These are phyloP conservation scores for Cladosporium sp. DNA, from an alignment of 2,329 filamentous ascomycete species.

Conservation along the genomic window DNA sequence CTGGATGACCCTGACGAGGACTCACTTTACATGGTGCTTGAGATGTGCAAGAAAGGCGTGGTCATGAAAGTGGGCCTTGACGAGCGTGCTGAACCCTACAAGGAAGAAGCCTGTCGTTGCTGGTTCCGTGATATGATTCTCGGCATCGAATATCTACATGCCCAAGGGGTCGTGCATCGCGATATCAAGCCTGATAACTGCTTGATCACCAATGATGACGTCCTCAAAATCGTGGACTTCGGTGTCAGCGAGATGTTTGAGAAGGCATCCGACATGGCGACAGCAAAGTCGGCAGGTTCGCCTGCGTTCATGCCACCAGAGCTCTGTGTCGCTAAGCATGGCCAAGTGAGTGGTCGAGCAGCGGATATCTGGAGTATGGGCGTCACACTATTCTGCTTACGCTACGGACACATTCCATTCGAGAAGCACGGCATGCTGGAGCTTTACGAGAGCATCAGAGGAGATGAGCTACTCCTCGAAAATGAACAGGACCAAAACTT, in stretches of 20 bases:
- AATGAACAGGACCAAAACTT: conserved; percentile 68
- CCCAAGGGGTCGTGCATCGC: conserved; percentile 90
- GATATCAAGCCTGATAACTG: conserved; percentile 99
- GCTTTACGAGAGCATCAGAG: conserved; percentile 84
- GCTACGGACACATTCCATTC: conserved; percentile 87
- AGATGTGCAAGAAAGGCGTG: conserved; percentile 98
- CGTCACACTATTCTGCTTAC: conserved; percentile 87
- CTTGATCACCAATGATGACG: conserved; percentile 82
- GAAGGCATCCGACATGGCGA: conserved; percentile 83
- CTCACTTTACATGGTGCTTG: conserved; percentile 96
- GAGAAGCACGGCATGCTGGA: conserved; percentile 77
- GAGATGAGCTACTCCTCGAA: conserved; percentile 65
- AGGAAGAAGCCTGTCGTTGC: conserved; percentile 76
- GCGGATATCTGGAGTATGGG: conserved; percentile 99
- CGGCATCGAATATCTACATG: conserved; percentile 93
- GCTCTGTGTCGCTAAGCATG: conserved; percentile 82
- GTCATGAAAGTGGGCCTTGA: conserved; percentile 95
- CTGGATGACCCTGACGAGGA: conserved; percentile 94
- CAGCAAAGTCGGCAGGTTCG: conserved; percentile 88
- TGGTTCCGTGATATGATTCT: conserved; percentile 96
- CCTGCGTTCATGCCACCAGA: conserved; percentile 94
- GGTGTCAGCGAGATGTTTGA: conserved; percentile 99
- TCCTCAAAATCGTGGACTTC: conserved; percentile 97
- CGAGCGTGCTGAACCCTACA: conserved; percentile 78
- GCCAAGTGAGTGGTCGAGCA: conserved; percentile 82